Conservation (phyloP, 805 yeast species). For the Ogataea henricii region DNA sequence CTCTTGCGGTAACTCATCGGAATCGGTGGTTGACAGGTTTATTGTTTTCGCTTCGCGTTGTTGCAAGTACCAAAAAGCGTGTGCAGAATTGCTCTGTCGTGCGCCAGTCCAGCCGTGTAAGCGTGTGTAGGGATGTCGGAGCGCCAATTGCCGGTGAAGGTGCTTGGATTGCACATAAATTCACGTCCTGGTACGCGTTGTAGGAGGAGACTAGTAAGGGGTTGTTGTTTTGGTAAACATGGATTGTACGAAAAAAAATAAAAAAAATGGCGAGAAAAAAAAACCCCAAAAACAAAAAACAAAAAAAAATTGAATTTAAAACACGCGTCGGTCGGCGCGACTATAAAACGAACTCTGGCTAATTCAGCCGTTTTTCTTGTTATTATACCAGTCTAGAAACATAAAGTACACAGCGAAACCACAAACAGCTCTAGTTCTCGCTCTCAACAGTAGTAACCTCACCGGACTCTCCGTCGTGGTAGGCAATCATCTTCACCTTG, state of each 20-base stretch:
- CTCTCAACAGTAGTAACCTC: conserved; percentile 25
- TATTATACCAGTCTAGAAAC: not conserved
- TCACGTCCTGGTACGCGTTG: not conserved
- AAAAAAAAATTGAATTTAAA: not conserved
- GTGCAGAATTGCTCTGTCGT: too few species aligned
- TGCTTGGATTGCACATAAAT: not conserved
- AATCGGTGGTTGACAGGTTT: not conserved
- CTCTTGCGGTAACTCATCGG: conserved; percentile 30
- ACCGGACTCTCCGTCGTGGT: conserved; percentile 63
- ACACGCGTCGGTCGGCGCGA: conserved; percentile 14
- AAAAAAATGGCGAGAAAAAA: conserved; percentile 3
- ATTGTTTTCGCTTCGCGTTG: too few species aligned
- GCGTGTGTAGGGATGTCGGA: too few species aligned
- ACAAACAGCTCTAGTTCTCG: not conserved
- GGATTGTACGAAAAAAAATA: too few species aligned
- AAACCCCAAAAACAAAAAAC: not conserved
- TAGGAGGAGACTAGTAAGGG: not conserved
- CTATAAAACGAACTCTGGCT: not conserved
- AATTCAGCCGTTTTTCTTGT: not conserved
- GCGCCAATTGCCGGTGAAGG: too few species aligned
- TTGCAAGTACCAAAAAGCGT: too few species aligned
- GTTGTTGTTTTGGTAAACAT: conserved; percentile 4
- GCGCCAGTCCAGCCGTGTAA: too few species aligned
- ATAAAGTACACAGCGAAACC: not conserved
- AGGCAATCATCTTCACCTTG: conserved; percentile 77